Base-by-base conservation (phyloP, 768 basidiomycete species). In the Paxillus rubicundulus region DNA sequence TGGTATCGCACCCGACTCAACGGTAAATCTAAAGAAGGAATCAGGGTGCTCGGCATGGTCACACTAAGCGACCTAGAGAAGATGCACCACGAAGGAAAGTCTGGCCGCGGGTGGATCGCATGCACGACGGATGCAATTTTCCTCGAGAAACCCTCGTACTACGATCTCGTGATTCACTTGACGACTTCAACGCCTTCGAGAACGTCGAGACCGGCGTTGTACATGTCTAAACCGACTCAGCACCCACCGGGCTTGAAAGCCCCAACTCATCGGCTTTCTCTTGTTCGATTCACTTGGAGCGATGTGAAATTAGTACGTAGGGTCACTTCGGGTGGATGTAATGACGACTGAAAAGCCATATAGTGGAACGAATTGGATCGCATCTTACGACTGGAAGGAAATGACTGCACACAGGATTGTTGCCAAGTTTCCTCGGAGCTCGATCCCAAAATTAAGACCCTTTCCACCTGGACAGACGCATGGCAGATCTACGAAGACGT, bases 101-200 rank as follows among this genome's bases (percentile, higher is more conserved):
- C 70, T 2, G 87, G 87, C 5, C 73, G 79, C 6, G 90, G 90
- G 17, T 93, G 89, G 89, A 82, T 92, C 49, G 90, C 90, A 30
- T 92, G 90, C 62, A 89, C 91, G 9, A 91, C 91, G 2, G 91
- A 93, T 57, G 84, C 89, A 9, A 80, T 93, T 16, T 92, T 89
- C 70, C 73, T 92, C 40, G 91, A 93, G 57, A 89, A 85, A 64
- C 86, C 90, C 1, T 72, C 79, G 3, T 82, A 82, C 59, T 93
- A 91, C 61, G 91, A 93, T 64, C 75, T 93, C 13, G 71, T 93
- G 45, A 84, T 93, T 54, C 89, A 93, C 68, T 70, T 92, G 44
- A 87, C 87, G 38, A 84, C 86, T 8, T 79, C 79, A 7, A 81
- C 82, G 14, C 80, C 79, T 16, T 77, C 73, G 62, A 82, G 79